Evolutionary conservation across 176 grass and related monocot genomes (phyloP), one percentile per base, ranked within the genome.

Genomic region (Aegilops bicornis): DNA sequence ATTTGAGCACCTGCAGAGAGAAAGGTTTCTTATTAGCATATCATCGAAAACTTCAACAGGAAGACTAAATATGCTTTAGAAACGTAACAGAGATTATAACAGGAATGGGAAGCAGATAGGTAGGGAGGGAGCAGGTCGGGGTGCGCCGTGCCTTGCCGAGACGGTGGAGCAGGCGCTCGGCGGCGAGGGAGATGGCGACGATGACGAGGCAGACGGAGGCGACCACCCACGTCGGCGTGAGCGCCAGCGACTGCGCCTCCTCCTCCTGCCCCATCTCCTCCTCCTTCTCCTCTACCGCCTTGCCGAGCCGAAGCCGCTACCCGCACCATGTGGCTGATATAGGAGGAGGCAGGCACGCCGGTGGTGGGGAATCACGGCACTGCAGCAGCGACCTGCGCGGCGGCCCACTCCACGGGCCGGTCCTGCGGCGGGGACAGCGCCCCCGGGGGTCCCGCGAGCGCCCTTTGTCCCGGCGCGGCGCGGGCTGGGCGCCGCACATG

Each of bases 161-260:
- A 59, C 81, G 86, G 88, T 92, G 93, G 86, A 95, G 88, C 74
- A 89, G 77, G 22, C 93, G 86, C 88, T 92, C 93, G 4, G 78
- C 80, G 17, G 69, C 30, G 64, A 95, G 91, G 7, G 93, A 95
- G 69, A 92, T 92, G 83, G 83, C 76, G 56, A 95, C 86, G 70
- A 95, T 95, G n/a, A 85, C 59, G 7, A 74, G 77, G 70, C 93
- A 92, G 7, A 95, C 83, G 22, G 17, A 48, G 19, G 91, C 93
- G 35, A 95, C 86, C 42, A 95, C 90, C 88, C 88, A 95, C 12
- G 90, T 92, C 12, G 93, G 88, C 36, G 93, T 92, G 67, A 92
- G 76, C 83, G 76, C 90, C 82, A 82, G 63, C 64, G 87, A 86
- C 45, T 60, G 61, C 25, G 13, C 66, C 16, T 84, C 62, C 77